Base-by-base conservation (phyloP, 352 stramenopile genomes). In the Plasmopara viticola region DNA sequence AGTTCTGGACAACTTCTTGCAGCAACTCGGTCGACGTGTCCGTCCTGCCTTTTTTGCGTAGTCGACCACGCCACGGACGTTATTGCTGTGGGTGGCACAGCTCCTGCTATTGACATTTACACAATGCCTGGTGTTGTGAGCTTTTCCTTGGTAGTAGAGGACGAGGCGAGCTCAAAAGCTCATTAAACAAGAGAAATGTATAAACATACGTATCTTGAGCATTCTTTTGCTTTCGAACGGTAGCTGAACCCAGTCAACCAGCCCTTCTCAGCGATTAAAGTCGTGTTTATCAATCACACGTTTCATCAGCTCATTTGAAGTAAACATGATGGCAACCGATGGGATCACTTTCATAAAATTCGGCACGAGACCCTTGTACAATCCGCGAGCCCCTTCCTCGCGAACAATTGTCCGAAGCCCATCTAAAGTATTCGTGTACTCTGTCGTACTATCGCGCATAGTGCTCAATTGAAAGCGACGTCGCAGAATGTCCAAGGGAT, bases 271-370 rank as follows among this genome's bases (percentile, higher is more conserved):
- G 31, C 31, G 31, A 31, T 58, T 44, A 60, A 54, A 17, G 9
- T 67, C 50, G 44, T 58, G 68, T 44, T 64, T 60, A 15, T 66
- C 63, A 47, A 70, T 38, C 6, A 17, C 38, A 18, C 76, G 74
- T 54, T 87, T 74, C 43, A 90, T 74, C 53, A 84, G 45, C 56
- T 90, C 75, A 53, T 88, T 90, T 34, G 75, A 81, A 38, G 79
- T 86, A 57, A 90, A 88, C 73, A 86, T 86, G 62, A 90, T 87
- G 39, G 82, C 82, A 30, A 87, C 81, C 28, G 77, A 88, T 48
- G 78, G 82, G 53, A 87, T 72, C 44, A 92, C 73, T 55, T 87
- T 88, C 38, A 89, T 70, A 51, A 87, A 79, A 51, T 90, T 92
- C 12, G 77, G 74, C 42, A 65, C 51, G 9, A 86, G 55, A 0